A percentile compares a stretch with the other conserved stretches of the same genome.
Evolutionary conservation across 345 rosid genomes (phyloP).

Genomic region (Citrus australasica): DNA sequence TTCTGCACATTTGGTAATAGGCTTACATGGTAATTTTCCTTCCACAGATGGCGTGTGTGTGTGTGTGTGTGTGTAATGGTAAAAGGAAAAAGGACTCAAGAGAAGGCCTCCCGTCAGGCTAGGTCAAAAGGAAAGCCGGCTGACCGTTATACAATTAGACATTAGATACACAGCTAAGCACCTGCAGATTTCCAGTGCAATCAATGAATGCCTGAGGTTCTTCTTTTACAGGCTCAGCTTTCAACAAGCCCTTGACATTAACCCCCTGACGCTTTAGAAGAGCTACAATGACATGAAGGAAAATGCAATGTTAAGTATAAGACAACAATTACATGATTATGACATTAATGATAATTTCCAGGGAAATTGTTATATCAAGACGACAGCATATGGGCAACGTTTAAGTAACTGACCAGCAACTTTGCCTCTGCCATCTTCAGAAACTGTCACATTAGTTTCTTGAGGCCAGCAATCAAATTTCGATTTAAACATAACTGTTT

Average conservation of each 20-base stretch:
- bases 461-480: conserved; percentile 94
- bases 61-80: not conserved
- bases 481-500: conserved; percentile 83
- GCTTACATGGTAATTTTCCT: not conserved
- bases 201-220: conserved; percentile 88
- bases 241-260: conserved; percentile 83
- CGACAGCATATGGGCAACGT: conserved; percentile 4
- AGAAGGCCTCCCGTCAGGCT: not conserved
- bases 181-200: conserved; percentile 94
- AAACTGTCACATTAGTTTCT: conserved; percentile 52
- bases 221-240: conserved; percentile 73
- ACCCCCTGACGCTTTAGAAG: conserved; percentile 91
- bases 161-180: conserved; percentile 17
- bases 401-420: conserved; percentile 72
- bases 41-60: not conserved
- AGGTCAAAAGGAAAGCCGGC: not conserved
- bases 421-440: conserved; percentile 98
- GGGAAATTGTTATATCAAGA: conserved; percentile 3
- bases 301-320: conserved; percentile 10
- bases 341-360: not conserved
- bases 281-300: conserved; percentile 40
- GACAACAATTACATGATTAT: not conserved
- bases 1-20: not conserved
- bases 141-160: not conserved
- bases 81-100: not conserved